Evolutionary conservation across 2,329 filamentous ascomycete genomes (phyloP), one percentile per base, ranked within the genome.

Genomic region (Phaeophleospora eucalypticola): DNA sequence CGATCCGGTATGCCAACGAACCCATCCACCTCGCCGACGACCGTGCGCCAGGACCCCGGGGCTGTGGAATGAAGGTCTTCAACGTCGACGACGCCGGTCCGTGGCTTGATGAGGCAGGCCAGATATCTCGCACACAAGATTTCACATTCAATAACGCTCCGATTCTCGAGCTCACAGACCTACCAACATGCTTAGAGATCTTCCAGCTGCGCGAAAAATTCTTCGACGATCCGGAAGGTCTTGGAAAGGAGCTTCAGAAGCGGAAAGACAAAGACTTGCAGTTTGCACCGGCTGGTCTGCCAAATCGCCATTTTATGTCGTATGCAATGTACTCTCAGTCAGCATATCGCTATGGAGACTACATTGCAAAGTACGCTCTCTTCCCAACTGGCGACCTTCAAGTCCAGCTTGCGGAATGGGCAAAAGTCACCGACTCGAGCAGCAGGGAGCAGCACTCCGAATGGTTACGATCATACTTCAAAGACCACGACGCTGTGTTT

Each of bases 301-400:
- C 52, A 20, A 70, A 65, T 4, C 68, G 60, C 12, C 67, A 70
- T 29, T 63, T 66, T 2, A 71, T 70, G 36, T 62, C 66, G 43
- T 56, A 58, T 39, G 42, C 57, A 4, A 60, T 65, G 45, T 63
- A 58, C 40, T 59, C 52, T 12, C 64, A 66, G 41, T 65, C 62
- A 6, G 61, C 58, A 4, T 65, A 64, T 29, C 45, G 59, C 6
- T 66, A 57, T 41, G 62, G 62, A 3, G 43, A 62, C 6, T 59
- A 58, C 32, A 60, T 65, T 41, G 61, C 58, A 1, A 62, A 65
- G 36, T 56, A 63, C 38, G 61, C 48, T 1, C 43, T 66, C 1
- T 62, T 65, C 19, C 61, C 63, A 4, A 51, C 45, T 3, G 36
- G 39, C 29, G 37, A 53, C 21, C 40, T 52, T 14, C 48, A 56